Evolutionary conservation across 176 grass and related monocot species (phyloP).

Genomic region (Tillandsia fasciculata): DNA sequence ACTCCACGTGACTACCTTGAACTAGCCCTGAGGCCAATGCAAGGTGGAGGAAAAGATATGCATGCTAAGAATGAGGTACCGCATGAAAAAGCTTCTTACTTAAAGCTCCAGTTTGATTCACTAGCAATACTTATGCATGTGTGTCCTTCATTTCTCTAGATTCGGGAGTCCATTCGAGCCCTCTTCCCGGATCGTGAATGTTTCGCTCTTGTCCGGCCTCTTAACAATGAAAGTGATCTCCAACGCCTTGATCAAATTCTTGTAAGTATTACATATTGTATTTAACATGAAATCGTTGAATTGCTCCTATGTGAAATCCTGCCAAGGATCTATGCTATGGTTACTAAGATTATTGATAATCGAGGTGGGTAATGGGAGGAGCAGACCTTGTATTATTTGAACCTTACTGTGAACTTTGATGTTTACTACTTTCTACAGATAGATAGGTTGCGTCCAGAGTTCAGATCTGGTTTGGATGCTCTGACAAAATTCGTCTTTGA

Average conservation of each 20-base stretch:
- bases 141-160: constrained; percentile 20
- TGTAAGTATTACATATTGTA: constrained; percentile 35
- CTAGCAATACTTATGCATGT: constrained; percentile 8
- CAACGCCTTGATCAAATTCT: constrained; percentile 80
- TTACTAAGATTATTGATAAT: too few relatives aligned
- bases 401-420: constrained; percentile 12
- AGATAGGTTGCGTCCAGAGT: constrained; percentile 70
- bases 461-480: constrained; percentile 75
- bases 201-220: constrained; percentile 78
- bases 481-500: constrained; percentile 91
- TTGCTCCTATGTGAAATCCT: neutral
- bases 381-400: neutral
- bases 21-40: constrained; percentile 71
- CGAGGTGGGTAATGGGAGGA: too few relatives aligned
- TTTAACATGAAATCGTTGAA: neutral
- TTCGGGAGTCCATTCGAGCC: constrained; percentile 87
- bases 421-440: constrained; percentile 41
- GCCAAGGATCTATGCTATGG: too few relatives aligned
- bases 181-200: constrained; percentile 97
- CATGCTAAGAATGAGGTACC: constrained; percentile 72
- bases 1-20: constrained; percentile 92
- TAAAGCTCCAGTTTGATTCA: constrained; percentile 10
- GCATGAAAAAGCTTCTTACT: neutral
- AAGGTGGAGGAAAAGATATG: constrained; percentile 62
- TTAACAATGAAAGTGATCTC: constrained; percentile 93